These are phyloP conservation scores for Cyberlindnera bimundalis DNA, from an alignment of 805 yeast genomes.

Conservation along the genomic window DNA sequence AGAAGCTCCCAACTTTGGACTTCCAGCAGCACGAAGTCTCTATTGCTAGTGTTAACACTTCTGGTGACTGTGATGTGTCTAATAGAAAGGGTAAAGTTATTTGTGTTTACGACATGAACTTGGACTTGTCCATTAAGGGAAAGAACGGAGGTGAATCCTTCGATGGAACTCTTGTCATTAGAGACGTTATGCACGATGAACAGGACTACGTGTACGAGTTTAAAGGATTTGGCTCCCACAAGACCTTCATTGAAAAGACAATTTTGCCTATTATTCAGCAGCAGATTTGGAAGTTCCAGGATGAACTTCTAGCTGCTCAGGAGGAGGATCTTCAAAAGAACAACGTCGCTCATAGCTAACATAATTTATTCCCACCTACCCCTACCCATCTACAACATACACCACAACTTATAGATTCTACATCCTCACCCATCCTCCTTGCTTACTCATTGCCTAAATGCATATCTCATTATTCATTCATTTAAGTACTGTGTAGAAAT, in stretches of 20 bases:
- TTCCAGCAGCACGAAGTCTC: slow-evolving; percentile 27
- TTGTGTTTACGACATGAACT: slow-evolving; percentile 66
- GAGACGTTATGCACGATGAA: slow-evolving; percentile 78
- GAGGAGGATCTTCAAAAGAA: slow-evolving; percentile 55
- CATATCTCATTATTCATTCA: slow-evolving; percentile 2
- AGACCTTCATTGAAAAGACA: slow-evolving; percentile 37
- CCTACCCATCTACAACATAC: not conserved
- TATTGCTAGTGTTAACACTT: slow-evolving; percentile 40
- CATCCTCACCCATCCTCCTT: no score
- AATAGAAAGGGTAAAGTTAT: slow-evolving; percentile 80
- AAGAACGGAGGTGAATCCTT: slow-evolving; percentile 35
- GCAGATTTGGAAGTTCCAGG: slow-evolving; percentile 56
- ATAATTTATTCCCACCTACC: no score
- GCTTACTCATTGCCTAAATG: no score
- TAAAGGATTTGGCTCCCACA: slow-evolving; percentile 38
- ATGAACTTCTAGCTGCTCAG: slow-evolving; percentile 57
- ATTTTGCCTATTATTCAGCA: slow-evolving; percentile 50
- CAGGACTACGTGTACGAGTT: slow-evolving; percentile 60
- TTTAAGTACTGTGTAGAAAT: not conserved
- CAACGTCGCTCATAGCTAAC: slow-evolving; percentile 14
- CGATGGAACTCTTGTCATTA: slow-evolving; percentile 46
- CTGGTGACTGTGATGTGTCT: slow-evolving; percentile 79
- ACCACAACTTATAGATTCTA: slow-evolving; percentile 1
- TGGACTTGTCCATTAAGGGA: slow-evolving; percentile 46
- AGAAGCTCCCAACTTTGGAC: slow-evolving; percentile 31